phyloP scores from a whole-genome alignment of 768 basidiomycete species.

The Melanogaster broomeanus region DNA sequence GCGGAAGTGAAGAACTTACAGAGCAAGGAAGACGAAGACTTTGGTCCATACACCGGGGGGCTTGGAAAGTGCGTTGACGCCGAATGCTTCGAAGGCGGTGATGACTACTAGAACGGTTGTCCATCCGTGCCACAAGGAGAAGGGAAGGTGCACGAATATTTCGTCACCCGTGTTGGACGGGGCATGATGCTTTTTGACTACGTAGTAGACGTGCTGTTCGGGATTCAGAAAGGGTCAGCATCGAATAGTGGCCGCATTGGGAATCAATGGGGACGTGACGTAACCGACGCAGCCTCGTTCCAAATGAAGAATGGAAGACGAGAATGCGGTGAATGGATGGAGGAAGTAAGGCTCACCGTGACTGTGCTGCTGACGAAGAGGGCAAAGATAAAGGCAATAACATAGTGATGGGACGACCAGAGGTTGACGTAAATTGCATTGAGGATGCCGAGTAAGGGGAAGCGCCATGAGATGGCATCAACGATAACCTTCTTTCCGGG shows the following conservation, averaged over 20 bases:
- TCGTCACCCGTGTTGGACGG: conserved; percentile 72
- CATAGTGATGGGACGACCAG: conserved; percentile 78
- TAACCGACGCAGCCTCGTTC: conserved; percentile 3
- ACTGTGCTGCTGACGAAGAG: conserved; percentile 83
- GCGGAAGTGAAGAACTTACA: conserved; percentile 48
- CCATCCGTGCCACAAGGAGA: conserved; percentile 96
- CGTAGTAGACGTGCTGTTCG: conserved; percentile 84
- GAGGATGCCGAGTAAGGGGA: conserved; percentile 83
- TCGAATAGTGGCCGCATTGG: conserved; percentile 4
- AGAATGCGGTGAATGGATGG: not conserved
- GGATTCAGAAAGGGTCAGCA: conserved; percentile 12
- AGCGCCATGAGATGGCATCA: conserved; percentile 89
- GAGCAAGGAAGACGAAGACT: conserved; percentile 89
- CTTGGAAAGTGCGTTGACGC: conserved; percentile 66
- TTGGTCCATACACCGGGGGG: conserved; percentile 88
- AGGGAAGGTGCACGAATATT: conserved; percentile 91
- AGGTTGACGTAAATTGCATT: conserved; percentile 90
- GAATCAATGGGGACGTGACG: conserved; percentile 2
- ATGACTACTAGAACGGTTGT: conserved; percentile 81
- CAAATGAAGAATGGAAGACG: conserved; percentile 17
- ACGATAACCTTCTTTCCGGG: conserved; percentile 76
- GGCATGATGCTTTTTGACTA: conserved; percentile 84
- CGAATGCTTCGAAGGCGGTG: conserved; percentile 87
- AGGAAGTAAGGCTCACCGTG: conserved; percentile 33
- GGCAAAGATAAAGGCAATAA: conserved; percentile 82